A percentile compares a stretch with the other conserved stretches of the same genome.
These are phyloP conservation scores for Exophiala viscosa DNA, from an alignment of 2,329 filamentous ascomycete species.

Conservation along the genomic window DNA sequence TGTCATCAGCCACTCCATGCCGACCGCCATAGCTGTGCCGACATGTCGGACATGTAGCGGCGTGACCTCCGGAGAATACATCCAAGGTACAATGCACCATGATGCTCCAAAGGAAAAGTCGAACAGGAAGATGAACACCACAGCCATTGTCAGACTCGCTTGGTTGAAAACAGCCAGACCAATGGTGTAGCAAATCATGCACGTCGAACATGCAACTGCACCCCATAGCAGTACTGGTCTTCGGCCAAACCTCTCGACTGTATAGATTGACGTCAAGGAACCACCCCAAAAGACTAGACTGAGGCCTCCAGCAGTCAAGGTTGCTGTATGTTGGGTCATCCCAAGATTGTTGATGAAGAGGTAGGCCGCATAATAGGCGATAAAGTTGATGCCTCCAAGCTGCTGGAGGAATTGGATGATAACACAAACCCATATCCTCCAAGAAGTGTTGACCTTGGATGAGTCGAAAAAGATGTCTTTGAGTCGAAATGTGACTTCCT, in stretches of 20 bases:
- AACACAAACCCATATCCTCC: constrained; percentile 6
- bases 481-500: no score
- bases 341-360: constrained; percentile 22
- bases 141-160: not conserved
- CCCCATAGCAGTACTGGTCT: constrained; percentile 1
- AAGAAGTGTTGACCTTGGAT: constrained; percentile 5
- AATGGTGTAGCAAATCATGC: constrained; percentile 9
- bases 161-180: constrained; percentile 3
- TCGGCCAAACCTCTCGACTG: constrained; percentile 3
- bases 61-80: constrained; percentile 49
- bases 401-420: constrained; percentile 13
- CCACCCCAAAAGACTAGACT: constrained; percentile 6
- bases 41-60: constrained; percentile 50
- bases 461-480: constrained; percentile 8
- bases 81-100: not conserved
- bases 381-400: constrained; percentile 3
- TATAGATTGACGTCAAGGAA: constrained; percentile 4
- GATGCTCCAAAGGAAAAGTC: constrained; percentile 10
- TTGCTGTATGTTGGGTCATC: constrained; percentile 12
- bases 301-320: not conserved
- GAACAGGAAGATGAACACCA: constrained; percentile 9
- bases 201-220: not conserved
- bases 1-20: constrained; percentile 42
- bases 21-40: constrained; percentile 49
- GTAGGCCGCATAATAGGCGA: constrained; percentile 19